These are phyloP conservation scores for Nakaseomyces uthaithaninus DNA, from an alignment of 1,139 yeast genomes.

Conservation along the genomic window DNA sequence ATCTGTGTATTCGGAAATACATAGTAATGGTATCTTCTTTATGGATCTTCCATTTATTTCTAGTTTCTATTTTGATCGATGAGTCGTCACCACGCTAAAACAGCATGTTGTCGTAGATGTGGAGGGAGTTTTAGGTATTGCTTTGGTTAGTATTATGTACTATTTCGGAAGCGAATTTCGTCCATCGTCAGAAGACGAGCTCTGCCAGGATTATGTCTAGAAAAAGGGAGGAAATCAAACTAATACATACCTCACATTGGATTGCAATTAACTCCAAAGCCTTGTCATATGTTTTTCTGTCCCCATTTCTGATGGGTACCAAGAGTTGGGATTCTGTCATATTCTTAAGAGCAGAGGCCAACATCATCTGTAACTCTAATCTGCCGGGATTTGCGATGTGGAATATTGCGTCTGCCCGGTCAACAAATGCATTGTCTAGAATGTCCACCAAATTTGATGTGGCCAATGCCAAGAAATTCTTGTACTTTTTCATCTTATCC, in stretches of 20 bases:
- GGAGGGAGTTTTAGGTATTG: neutral
- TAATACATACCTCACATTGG: slow-evolving; percentile 25
- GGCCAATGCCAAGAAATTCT: slow-evolving; percentile 33
- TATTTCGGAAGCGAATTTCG: too few species aligned
- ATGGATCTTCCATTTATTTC: slow-evolving; percentile 28
- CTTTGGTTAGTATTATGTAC: slow-evolving; percentile 5
- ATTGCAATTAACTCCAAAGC: slow-evolving; percentile 16
- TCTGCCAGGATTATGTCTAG: too few species aligned
- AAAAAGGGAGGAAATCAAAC: too few species aligned
- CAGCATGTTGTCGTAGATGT: too few species aligned
- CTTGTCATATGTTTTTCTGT: slow-evolving; percentile 11
- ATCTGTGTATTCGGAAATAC: slow-evolving; percentile 26
- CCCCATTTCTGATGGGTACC: too few species aligned
- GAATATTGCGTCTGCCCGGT: slow-evolving; percentile 34
- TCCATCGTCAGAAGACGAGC: too few species aligned
- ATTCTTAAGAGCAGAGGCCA: slow-evolving; percentile 21
- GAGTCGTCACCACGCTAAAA: too few species aligned
- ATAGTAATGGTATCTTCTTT: slow-evolving; percentile 25
- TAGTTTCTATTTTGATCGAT: slow-evolving; percentile 9
- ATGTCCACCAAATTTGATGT: slow-evolving; percentile 34
- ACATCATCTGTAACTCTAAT: slow-evolving; percentile 24
- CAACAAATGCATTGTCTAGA: slow-evolving; percentile 35
- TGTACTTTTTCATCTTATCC: slow-evolving; percentile 31
- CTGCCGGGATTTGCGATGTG: slow-evolving; percentile 29
- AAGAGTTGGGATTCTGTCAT: too few species aligned